Evolutionary conservation across 257 asterid genomes (phyloP), one percentile per base, ranked within the genome.

Genomic region (Fraxinus excelsior): DNA sequence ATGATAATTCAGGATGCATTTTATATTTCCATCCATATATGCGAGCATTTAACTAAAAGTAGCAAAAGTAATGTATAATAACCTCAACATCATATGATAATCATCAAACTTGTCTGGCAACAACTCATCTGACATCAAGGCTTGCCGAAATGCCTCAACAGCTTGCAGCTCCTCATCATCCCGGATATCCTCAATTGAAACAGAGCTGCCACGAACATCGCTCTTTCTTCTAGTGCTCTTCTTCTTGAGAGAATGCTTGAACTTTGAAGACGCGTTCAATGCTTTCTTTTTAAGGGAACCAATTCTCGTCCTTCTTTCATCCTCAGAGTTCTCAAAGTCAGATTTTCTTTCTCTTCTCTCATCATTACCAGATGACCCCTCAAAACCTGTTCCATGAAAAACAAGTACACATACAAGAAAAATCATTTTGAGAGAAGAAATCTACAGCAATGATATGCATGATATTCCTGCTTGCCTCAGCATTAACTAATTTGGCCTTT

Each of bases 41-140:
- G 53, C 37, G 37, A 29, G 64, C 72, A 67, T 31, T 77, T 14
- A 70, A 60, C 76, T 46, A 64, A 78, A 80, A 68, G 37, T 71
- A 67, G 65, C 16, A 78, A 58, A 74, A 71, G 64, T 32, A 64
- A 77, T 28, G 28, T 60, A 79, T 18, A 82, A 56, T 67, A 71
- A 95, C 99, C 99, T 95, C 86, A 95, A 80, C 97, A 93, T 91
- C 96, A 90, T 90, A 79, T 93, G 97, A 90, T 95, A 95, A 85
- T 93, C 98, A 80, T 93, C 98, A 76, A 91, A 91, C 80, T 90
- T 91, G 71, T 90, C 96, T 0, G 95, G 96, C 12, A 95, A 90
- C 82, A 91, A 78, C 85, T 95, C 99, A 75, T 95, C 99, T 85
- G 88, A 82, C 80, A 95, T 79, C 84, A 95, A 82, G 68, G 96